Base-by-base conservation (phyloP, 148 eudicot genomes). In the Vaccinium vitisidaea region DNA sequence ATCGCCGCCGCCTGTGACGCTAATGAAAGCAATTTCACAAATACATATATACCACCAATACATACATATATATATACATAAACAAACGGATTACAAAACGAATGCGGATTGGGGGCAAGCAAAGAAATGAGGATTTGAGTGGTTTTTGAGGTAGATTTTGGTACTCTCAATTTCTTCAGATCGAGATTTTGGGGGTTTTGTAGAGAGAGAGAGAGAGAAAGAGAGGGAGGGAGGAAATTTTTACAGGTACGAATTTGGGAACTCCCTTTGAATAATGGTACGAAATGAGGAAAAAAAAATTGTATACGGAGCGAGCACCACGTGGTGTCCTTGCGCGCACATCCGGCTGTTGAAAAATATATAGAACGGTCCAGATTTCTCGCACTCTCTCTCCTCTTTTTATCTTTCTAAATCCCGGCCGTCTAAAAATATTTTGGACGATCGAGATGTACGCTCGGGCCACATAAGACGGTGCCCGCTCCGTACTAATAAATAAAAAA, bases 181-280 rank as follows among this genome's bases (percentile, higher is more conserved):
- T 83, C 85, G 70, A 75, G 80, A 75, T 39, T 83, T 75, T 83
- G 56, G 85, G 80, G 54, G 55, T 53, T 83, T 71, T 32, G 12
- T 63, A 81, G 49, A 54, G 52, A 54, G 53, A 83, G 21, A 25
- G 32, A 81, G 56, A 63, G 55, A 46, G 55, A 61, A 32, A 63
- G n/a, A n/a, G 78, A 61, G 84, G 39, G 74, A 13, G 74, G 6
- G 8, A 5, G n/a, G 7, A 1, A 56, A 18, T 56, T 56, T 56
- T 6, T 6, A 58, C 23, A 58, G 46, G 46, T 5, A 27, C 19
- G 18, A 32, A 71, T 71, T 70, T 4, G 46, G 75, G 5, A 27
- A 15, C 46, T 43, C 46, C 46, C 46, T 14, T 71, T 30, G 75
- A 30, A 27, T 27, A 5, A 63, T 63, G 59, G 69, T 63, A n/a